Evolutionary conservation across 2,329 filamentous ascomycete genomes (phyloP), one percentile per base, ranked within the genome.

Genomic region (Lithohypha guttulata): DNA sequence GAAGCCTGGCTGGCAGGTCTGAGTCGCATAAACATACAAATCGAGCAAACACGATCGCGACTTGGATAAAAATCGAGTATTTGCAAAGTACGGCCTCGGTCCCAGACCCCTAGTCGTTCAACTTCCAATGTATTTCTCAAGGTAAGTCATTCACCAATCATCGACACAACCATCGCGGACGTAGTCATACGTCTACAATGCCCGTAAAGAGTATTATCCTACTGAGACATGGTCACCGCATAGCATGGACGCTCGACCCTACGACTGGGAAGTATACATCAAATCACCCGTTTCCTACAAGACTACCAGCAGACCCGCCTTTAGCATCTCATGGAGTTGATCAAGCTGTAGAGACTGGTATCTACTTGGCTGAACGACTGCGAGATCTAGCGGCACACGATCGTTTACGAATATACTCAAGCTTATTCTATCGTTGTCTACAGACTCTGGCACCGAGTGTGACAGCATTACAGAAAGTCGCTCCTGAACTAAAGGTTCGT

Each of bases 181-280:
- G 15, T 6, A 29, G n/a, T 14, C 27, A 29, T 13, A 6, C 27
- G 27, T 5, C 6, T 6, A 32, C 6, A 19, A 52, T 53, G 51
- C 50, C 50, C 19, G 51, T 53, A 18, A 47, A 42, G n/a, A 44
- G 48, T 20, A 49, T 53, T 28, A 42, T 51, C 21, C 45, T 53
- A 23, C 43, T 53, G 10, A 43, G 51, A 17, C 51, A 53, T 35
- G 51, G 49, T 29, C 94, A 93, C 62, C 85, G 91, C 46, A 80
- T 83, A 48, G 86, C 82, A 58, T 96, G 87, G 85, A 75, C 76
- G 29, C 84, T 96, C 44, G 79, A 96, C 61, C 76, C 78, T 31
- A 65, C 71, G 45, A 89, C 84, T 25, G 89, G 91, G 38, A 71
- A 70, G 51, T 96, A 96, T 66, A 73, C 71, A 39, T 68, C 81